Conservation (phyloP, 345 rosid genomes). For the Euphorbia tirucalli region DNA sequence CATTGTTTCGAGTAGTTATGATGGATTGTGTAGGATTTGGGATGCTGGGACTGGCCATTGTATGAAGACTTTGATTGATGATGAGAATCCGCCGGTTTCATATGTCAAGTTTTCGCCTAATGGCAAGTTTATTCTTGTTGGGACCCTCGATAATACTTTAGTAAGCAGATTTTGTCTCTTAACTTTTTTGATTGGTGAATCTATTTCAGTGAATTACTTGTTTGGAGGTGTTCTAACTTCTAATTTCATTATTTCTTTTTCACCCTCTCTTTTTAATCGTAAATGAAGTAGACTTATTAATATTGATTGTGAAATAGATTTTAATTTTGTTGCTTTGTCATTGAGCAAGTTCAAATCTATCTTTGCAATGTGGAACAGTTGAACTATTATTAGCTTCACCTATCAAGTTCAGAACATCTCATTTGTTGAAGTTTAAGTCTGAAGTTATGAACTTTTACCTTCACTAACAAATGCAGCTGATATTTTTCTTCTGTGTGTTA, state of each 20-base stretch:
- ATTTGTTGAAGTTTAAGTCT: not conserved
- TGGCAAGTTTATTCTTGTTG: slow-evolving; percentile 90
- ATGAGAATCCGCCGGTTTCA: slow-evolving; percentile 92
- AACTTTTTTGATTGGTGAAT: not conserved
- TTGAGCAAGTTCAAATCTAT: not conserved
- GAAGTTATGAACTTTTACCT: not conserved
- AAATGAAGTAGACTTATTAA: not conserved
- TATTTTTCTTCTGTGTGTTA: not conserved
- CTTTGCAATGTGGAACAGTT: not conserved
- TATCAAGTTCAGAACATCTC: not conserved
- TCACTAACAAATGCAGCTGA: not conserved
- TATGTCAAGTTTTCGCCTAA: slow-evolving; percentile 86
- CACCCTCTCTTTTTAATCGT: not conserved
- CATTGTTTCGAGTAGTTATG: slow-evolving; percentile 87
- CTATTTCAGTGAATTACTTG: not conserved
- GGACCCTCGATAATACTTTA: slow-evolving; percentile 80
- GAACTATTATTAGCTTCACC: not conserved
- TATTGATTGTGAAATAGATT: not conserved
- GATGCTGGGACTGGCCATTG: slow-evolving; percentile 89
- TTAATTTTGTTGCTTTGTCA: not conserved
- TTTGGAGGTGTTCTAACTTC: not conserved
- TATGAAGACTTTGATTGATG: slow-evolving; percentile 77
- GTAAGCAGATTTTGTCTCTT: slow-evolving; percentile 31
- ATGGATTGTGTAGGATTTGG: slow-evolving; percentile 89
- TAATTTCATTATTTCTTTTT: too few relatives aligned